Evolutionary conservation across 371 early-diverging fungal species (phyloP).

Genomic region (Blastocladiella emersonii): DNA sequence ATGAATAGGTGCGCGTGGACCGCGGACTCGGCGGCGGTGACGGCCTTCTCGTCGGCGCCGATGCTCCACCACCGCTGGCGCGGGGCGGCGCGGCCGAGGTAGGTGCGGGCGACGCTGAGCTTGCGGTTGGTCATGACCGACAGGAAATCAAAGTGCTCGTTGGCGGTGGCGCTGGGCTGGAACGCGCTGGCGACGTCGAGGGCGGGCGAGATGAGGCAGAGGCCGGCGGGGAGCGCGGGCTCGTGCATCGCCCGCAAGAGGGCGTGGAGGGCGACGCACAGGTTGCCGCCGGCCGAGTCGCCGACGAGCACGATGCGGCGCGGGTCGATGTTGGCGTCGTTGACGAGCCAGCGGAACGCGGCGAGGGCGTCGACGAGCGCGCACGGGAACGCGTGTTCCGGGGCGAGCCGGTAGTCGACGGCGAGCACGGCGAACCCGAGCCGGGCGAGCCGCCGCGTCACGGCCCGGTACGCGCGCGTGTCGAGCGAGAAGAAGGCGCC

Average conservation of each 20-base stretch:
- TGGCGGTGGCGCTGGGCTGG: too few relatives aligned
- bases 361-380: slow-evolving; percentile 27
- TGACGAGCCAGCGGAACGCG: slow-evolving; percentile 17
- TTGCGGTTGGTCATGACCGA: too few relatives aligned
- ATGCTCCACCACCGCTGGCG: too few relatives aligned
- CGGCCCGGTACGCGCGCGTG: neutral
- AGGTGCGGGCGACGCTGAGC: too few relatives aligned
- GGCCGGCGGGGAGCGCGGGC: too few relatives aligned
- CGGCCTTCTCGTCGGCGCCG: too few relatives aligned
- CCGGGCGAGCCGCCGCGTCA: neutral
- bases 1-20: too few relatives aligned
- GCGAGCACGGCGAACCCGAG: slow-evolving; percentile 26
- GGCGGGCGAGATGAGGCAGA: too few relatives aligned
- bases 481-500: neutral
- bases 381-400: slow-evolving; percentile 26
- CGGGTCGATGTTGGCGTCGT: slow-evolving; percentile 16
- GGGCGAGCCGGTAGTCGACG: slow-evolving; percentile 24
- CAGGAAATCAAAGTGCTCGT: too few relatives aligned
- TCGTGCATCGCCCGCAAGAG: too few relatives aligned
- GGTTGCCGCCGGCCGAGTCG: slow-evolving; percentile 47
- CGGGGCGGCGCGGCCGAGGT: too few relatives aligned
- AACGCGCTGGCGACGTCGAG: neutral
- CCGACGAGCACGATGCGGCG: slow-evolving; percentile 32
- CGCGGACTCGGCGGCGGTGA: too few relatives aligned
- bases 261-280: slow-evolving; percentile 22